Conservation (phyloP, 768 basidiomycete species). For the Suillus cothurnatus region DNA sequence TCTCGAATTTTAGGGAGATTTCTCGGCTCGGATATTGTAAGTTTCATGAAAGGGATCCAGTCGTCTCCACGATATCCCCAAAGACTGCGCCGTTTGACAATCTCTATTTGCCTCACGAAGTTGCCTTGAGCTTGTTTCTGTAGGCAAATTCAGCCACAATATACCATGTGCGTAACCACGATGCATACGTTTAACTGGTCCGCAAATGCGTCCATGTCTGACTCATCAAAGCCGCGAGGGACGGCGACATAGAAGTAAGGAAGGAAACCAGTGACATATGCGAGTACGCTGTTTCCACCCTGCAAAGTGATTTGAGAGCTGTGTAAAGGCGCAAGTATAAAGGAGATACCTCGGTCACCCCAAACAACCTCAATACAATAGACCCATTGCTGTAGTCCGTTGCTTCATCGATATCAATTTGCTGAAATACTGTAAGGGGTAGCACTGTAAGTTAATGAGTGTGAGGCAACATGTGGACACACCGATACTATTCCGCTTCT, state of each 20-base stretch:
- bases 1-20: slow-evolving; percentile 89
- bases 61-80: slow-evolving; percentile 92
- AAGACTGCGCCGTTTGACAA: slow-evolving; percentile 68
- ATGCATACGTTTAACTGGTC: slow-evolving; percentile 73
- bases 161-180: background rate
- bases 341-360: slow-evolving; percentile 76
- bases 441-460: background rate
- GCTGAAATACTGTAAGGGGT: slow-evolving; percentile 77
- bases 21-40: slow-evolving; percentile 73
- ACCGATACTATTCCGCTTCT: slow-evolving; percentile 71
- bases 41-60: slow-evolving; percentile 78
- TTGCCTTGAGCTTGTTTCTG: slow-evolving; percentile 33
- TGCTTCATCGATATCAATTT: slow-evolving; percentile 88
- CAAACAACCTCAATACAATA: slow-evolving; percentile 73
- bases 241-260: slow-evolving; percentile 94
- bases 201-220: slow-evolving; percentile 67
- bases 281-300: slow-evolving; percentile 89
- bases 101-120: slow-evolving; percentile 54
- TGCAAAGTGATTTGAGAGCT: slow-evolving; percentile 29
- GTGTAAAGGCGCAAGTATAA: slow-evolving; percentile 1
- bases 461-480: slow-evolving; percentile 22
- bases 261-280: slow-evolving; percentile 76
- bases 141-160: background rate
- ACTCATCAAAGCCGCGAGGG: slow-evolving; percentile 77
- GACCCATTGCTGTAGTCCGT: slow-evolving; percentile 42